Evolutionary conservation across 2,329 filamentous ascomycete species (phyloP).

Genomic region (Bipolaris oryzae): DNA sequence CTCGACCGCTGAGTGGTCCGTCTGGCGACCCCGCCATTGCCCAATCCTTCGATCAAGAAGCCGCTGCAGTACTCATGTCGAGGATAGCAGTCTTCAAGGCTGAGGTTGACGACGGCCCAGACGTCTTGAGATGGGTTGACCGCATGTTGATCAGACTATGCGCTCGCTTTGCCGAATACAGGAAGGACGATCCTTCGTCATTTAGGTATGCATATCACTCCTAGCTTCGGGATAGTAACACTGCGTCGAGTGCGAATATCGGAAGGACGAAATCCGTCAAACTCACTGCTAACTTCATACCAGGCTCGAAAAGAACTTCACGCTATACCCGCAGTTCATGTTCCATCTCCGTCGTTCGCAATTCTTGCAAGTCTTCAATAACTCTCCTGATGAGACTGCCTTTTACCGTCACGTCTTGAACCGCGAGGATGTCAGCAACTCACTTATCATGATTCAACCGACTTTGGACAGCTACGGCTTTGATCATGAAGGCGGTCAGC

Average conservation of each 20-base stretch:
- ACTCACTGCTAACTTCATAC: background rate
- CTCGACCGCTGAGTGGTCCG: constrained; percentile 87
- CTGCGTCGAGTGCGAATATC: background rate
- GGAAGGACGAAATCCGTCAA: background rate
- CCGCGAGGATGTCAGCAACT: constrained; percentile 96
- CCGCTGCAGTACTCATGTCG: constrained; percentile 97
- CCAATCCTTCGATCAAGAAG: constrained; percentile 97
- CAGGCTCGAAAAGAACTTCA: constrained; percentile 93
- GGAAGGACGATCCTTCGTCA: constrained; percentile 96
- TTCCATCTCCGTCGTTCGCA: constrained; percentile 97
- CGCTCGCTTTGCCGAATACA: constrained; percentile 95
- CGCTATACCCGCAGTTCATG: constrained; percentile 98
- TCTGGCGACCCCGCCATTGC: constrained; percentile 93
- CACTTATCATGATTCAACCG: constrained; percentile 97
- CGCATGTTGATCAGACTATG: constrained; percentile 97
- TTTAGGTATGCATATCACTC: constrained; percentile 66
- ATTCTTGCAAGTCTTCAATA: constrained; percentile 99
- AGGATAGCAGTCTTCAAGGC: constrained; percentile 98
- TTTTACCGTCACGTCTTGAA: constrained; percentile 97
- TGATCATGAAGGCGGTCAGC: constrained; percentile 89
- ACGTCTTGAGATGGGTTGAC: constrained; percentile 97
- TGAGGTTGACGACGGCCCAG: constrained; percentile 97
- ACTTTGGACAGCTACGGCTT: constrained; percentile 97
- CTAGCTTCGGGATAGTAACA: background rate
- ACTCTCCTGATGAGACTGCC: constrained; percentile 98